These are phyloP conservation scores for Chaetomium strumarium DNA, from an alignment of 2,329 filamentous ascomycete genomes.

Conservation along the genomic window DNA sequence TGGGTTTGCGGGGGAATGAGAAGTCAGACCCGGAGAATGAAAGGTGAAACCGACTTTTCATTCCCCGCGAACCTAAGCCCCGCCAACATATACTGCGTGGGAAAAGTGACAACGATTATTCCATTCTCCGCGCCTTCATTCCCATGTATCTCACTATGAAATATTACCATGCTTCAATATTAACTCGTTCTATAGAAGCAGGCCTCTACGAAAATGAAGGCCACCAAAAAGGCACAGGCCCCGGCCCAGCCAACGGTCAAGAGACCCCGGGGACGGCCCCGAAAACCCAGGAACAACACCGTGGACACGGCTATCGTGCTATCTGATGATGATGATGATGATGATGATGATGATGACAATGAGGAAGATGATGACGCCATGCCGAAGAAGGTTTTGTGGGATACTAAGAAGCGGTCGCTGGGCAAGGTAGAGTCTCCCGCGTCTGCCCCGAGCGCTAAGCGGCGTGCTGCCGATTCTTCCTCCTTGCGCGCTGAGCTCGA, in stretches of 20 bases:
- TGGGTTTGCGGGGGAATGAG: no score
- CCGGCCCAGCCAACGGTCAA: background rate
- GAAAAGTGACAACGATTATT: no score
- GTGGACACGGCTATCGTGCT: slow-evolving; percentile 9
- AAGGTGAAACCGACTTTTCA: no score
- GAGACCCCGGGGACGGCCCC: slow-evolving; percentile 5
- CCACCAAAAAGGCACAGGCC: background rate
- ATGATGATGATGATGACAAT: background rate
- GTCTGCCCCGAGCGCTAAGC: background rate
- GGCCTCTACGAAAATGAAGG: background rate
- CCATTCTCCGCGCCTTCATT: no score
- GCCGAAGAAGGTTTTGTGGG: no score
- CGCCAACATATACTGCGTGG: no score
- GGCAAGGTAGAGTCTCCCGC: background rate
- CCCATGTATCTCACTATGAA: no score
- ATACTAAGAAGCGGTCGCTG: background rate
- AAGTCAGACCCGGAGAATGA: no score
- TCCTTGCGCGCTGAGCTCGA: background rate
- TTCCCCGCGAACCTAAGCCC: no score
- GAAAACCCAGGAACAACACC: slow-evolving; percentile 12
- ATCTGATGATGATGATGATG: background rate
- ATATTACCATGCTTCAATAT: no score
- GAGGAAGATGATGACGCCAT: background rate
- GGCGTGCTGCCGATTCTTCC: background rate
- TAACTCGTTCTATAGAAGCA: background rate